Base-by-base conservation (phyloP, 805 yeast genomes). In the Metschnikowia koreensis region DNA sequence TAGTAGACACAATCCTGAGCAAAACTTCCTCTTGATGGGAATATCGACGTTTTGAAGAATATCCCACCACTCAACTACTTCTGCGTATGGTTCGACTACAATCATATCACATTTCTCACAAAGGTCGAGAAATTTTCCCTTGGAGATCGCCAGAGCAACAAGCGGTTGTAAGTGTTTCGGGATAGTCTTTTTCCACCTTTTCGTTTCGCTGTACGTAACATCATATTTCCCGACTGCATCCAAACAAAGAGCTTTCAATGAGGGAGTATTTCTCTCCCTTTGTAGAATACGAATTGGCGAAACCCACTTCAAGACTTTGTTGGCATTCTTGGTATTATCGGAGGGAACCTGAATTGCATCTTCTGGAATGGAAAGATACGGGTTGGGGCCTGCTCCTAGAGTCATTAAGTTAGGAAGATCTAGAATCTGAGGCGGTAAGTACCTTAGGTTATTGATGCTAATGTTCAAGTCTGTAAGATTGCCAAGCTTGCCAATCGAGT, bases 31-130 rank as follows among this genome's bases (percentile, higher is more conserved):
- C 58, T 78, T 76, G 28, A 83, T 70, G 0, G 89, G 87, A 3
- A 82, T 65, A 36, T 71, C 62, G 37, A 66, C 70, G 50, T 82
- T 77, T 38, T 71, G 76, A 46, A 78, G 70, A 44, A 82, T 71
- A 58, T 83, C 84, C 88, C 89, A 83, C 87, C 87, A 83, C 61
- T 83, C 88, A 54, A 77, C 61, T 1, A 78, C 73, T 57, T 83
- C 84, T 0, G 87, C 87, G 12, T 75, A 72, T 2, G 85, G 80
- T 50, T 82, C 83, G 7, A 82, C 76, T 3, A 78, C 70, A n/a
- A 75, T 68, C 4, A 64, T 52, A 7, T 70, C 65, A 63, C 89
- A 83, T 40, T 70, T 68, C 3, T 81, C 77, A 61, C 89, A 83
- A 0, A 73, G 67, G 52, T 82, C 85, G 13, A 76, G 75, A 57